These are phyloP conservation scores for Phyllosticta citribraziliensis DNA, from an alignment of 2,329 filamentous ascomycete species.

Conservation along the genomic window DNA sequence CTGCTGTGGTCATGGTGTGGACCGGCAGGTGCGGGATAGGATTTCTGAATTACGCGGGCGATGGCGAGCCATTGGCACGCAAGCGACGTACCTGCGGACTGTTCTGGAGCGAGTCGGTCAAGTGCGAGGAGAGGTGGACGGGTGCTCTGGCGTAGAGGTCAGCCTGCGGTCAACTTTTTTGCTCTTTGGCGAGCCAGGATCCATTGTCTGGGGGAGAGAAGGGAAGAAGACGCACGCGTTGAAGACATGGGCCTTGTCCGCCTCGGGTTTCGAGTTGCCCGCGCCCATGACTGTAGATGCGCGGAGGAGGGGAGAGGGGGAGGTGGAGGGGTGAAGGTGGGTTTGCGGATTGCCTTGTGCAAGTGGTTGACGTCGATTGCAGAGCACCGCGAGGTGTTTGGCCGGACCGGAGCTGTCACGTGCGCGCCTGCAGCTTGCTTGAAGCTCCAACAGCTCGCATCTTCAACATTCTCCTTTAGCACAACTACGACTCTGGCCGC, in stretches of 20 bases:
- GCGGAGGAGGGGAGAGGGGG: background rate
- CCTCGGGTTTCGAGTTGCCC: slow-evolving; percentile 51
- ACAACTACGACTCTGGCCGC: background rate
- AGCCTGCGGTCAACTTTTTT: slow-evolving; percentile 18
- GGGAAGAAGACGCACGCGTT: slow-evolving; percentile 40
- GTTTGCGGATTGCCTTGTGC: slow-evolving; percentile 1
- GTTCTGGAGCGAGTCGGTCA: slow-evolving; percentile 73
- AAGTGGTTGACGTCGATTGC: slow-evolving; percentile 7
- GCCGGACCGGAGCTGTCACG: slow-evolving; percentile 1
- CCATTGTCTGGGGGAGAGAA: background rate
- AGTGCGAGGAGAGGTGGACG: slow-evolving; percentile 65
- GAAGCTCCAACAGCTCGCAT: background rate
- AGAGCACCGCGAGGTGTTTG: background rate
- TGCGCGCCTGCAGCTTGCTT: background rate
- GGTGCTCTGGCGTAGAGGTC: slow-evolving; percentile 44
- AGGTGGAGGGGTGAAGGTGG: background rate
- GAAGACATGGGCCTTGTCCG: slow-evolving; percentile 48
- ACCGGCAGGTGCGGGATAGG: background rate
- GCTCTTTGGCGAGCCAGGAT: background rate
- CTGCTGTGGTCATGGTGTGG: background rate
- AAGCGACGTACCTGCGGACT: slow-evolving; percentile 64
- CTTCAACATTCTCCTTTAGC: background rate
- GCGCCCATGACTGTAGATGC: slow-evolving; percentile 44
- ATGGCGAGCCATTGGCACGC: background rate
- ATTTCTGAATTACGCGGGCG: background rate